Base-by-base conservation (phyloP, 805 yeast genomes). In the Candida quercuum region DNA sequence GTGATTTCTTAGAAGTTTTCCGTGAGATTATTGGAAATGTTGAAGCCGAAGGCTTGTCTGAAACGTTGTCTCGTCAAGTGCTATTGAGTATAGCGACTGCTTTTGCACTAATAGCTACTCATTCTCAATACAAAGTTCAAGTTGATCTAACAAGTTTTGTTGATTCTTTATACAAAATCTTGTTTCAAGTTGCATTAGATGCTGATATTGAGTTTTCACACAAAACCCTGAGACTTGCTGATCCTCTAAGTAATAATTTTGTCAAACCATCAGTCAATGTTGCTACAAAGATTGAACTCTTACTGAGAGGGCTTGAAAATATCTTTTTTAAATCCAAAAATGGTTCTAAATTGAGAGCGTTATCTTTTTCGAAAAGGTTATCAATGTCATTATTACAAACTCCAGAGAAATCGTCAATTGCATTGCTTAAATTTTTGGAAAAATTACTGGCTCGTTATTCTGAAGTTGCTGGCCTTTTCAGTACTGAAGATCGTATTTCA, bases 1-100 rank as follows among this genome's bases (percentile, higher is more conserved):
- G 98, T 19, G 99, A 93, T 57, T 79, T 93, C 61, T 67, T 93
- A 36, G 94, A 83, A 56, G 96, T 89, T 7, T 70, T 93, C 59
- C 72, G 89, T 48, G 98, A 93, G 59, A 74, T 89, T 18, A 76
- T 87, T 57, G 51, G 53, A 11, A 85, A 74, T 39, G 63, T 62
- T 46, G 61, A 65, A 28, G 69, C 66, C 15, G 64, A 57, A 3
- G 74, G 70, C 8, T 71, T 74, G 27, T 58, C 67, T 14, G 63
- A 71, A 55, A 35, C 78, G 47, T 36, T 42, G 10, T 69, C 81
- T 27, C 76, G 96, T 46, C 88, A 87, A 45, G 69, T 86, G 0
- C 66, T 91, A 31, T 68, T 93, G 17, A 86, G 96, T 57, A 77
- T 88, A 32, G 87, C 83, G 13, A 91, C 98, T 1, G 86, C 98